Evolutionary conservation across 345 rosid genomes (phyloP).

Genomic region (Balakata baccata): DNA sequence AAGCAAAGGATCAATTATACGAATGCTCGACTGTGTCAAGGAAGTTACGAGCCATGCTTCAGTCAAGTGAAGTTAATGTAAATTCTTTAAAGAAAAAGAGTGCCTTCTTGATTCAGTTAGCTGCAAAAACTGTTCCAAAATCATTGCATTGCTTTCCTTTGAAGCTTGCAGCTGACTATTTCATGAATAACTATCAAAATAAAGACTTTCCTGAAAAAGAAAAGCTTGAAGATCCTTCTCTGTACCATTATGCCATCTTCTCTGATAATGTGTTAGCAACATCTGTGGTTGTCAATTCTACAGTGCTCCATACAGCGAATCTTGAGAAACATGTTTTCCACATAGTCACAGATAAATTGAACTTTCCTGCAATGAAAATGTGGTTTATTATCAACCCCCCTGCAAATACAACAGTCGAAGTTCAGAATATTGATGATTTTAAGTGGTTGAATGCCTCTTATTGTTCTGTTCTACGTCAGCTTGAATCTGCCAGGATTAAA

Average conservation of each 20-base stretch:
- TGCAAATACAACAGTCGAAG: conserved; percentile 51
- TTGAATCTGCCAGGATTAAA: conserved; percentile 76
- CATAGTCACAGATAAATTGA: conserved; percentile 84
- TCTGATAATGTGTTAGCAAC: conserved; percentile 95
- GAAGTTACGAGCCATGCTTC: conserved; percentile 84
- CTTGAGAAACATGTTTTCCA: conserved; percentile 92
- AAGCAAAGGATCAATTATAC: conserved; percentile 73
- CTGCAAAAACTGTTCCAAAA: conserved; percentile 86
- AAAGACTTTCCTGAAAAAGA: conserved; percentile 35
- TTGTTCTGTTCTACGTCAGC: conserved; percentile 79
- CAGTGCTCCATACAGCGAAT: conserved; percentile 56
- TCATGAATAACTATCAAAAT: conserved; percentile 44
- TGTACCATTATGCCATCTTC: conserved; percentile 90
- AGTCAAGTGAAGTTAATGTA: conserved; percentile 60
- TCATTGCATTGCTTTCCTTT: conserved; percentile 90
- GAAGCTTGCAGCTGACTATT: conserved; percentile 85
- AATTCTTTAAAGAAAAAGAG: conserved; percentile 70
- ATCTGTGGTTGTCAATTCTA: conserved; percentile 93
- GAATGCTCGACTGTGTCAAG: conserved; percentile 71
- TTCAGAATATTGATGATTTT: conserved; percentile 69
- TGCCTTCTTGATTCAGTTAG: conserved; percentile 87
- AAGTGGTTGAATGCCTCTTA: conserved; percentile 85
- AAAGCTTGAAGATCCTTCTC: conserved; percentile 69
- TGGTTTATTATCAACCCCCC: conserved; percentile 68
- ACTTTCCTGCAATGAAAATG: conserved; percentile 74